Evolutionary conservation across 2,329 filamentous ascomycete genomes (phyloP), one percentile per base, ranked within the genome.

Genomic region (Elsinoe perseae): DNA sequence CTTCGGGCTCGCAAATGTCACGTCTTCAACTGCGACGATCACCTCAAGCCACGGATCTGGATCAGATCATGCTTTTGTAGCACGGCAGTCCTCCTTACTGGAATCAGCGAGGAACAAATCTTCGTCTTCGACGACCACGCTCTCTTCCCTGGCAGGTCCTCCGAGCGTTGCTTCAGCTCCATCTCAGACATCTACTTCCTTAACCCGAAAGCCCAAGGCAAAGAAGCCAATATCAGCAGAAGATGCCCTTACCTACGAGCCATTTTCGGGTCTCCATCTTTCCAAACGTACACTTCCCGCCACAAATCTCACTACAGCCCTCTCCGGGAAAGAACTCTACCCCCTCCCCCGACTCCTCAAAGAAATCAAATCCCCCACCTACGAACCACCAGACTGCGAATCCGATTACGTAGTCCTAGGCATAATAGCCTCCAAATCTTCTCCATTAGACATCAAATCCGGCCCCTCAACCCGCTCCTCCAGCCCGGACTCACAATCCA

Each of bases 341-440:
- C 80, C 80, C 1, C 79, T 98, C 59, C 87, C 92, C 4, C 87
- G 95, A 61, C 76, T 98, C 3, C 75, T 97, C 9, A 85, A 84
- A 63, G 80, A 81, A 10, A 84, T 98, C 61, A 95, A 91, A 70
- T 82, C 84, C 1, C 93, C 93, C 0, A 80, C 87, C 28, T 98
- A 88, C 68, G 81, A 87, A 32, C 79, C 92, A 0, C 83, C 83
- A 2, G 91, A 95, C 58, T 77, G 90, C 54, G 89, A 96, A 65
- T 83, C 87, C 54, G 92, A 98, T 69, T 87, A 91, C 65, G 89
- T 98, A 6, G 81, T 97, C 1, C 85, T 97, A 64, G 93, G 83
- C 7, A 85, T 96, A 57, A 80, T 98, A 20, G 89, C 89, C 5
- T 87, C 84, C 42, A 97, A 97, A 69, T 95, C 93, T 0, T 83